Evolutionary conservation across 106 monocot species (phyloP), one percentile per base, ranked within the genome.

Genomic region (Dendrobium officinale): DNA sequence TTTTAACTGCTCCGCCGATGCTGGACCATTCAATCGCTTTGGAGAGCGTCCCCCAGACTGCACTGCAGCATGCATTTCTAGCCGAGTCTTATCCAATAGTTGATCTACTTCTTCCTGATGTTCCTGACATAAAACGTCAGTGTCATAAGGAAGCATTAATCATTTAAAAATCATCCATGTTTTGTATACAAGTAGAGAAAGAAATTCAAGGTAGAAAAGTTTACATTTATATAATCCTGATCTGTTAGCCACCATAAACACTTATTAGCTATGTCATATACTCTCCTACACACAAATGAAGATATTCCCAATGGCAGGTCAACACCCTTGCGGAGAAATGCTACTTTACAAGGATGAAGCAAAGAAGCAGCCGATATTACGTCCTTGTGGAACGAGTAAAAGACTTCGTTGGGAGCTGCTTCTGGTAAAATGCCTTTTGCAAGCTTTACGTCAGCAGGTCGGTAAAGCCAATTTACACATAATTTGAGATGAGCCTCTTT

Each of bases 231-330:
- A 82, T 92, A 98, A 87, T 98, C 97, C 86, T 95, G 85, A 82
- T 98, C 94, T 47, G 92, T 98, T 78, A 95, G 77, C 94, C 92
- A 95, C 94, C 94, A 98, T 84, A 98, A 92, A 86, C 97, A 95
- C 88, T 89, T 95, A 85, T 91, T 89, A 55, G 85, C 86, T 79
- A 89, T 89, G 73, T 98, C 97, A 84, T 94, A 94, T 27, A 97
- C 97, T 81, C 96, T 82, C 81, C 96, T 81, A 80, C 96, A 96
- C 47, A 97, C 89, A 74, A 94, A 97, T 15, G 97, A 98, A 17
- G 94, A 89, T 83, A 86, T 89, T 44, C 90, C 94, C 82, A 82
- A 77, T 75, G 94, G 94, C 78, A 94, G 90, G 13, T 98, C 92
- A 81, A 88, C 78, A 67, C 94, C 92, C 77, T 92, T 94, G 77